Conservation (phyloP, 139 green algal species). For the Pleodorina starrii region DNA sequence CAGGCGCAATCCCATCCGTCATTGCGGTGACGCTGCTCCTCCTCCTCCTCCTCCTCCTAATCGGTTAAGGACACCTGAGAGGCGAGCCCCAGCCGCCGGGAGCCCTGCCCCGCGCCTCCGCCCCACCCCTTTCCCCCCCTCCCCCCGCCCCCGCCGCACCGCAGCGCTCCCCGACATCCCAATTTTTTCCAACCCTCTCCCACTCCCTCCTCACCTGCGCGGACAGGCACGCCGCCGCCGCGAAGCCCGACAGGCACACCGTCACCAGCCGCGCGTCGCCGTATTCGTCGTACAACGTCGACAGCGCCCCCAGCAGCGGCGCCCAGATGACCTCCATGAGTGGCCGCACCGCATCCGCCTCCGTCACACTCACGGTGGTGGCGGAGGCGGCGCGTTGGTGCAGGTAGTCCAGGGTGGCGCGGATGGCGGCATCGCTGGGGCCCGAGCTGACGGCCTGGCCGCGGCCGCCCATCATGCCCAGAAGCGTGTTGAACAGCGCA, state of each 20-base stretch:
- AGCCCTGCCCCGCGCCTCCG: too few species aligned
- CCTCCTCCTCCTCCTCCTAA: too few species aligned
- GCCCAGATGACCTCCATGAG: slow-evolving; percentile 96
- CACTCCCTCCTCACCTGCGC: slow-evolving; percentile 1
- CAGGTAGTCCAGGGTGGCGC: slow-evolving; percentile 67
- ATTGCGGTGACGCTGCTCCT: too few species aligned
- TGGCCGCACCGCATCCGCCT: slow-evolving; percentile 78
- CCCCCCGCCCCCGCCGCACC: too few species aligned
- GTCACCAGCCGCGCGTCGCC: slow-evolving; percentile 66
- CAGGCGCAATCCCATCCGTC: too few species aligned
- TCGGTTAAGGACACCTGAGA: too few species aligned
- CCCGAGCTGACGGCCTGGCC: slow-evolving; percentile 52
- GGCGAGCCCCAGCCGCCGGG: too few species aligned
- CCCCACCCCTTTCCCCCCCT: too few species aligned
- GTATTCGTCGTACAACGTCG: slow-evolving; percentile 88
- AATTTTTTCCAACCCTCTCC: too few species aligned
- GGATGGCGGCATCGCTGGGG: slow-evolving; percentile 65
- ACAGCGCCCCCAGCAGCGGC: slow-evolving; percentile 93
- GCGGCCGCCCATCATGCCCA: slow-evolving; percentile 65
- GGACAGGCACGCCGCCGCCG: slow-evolving; percentile 59
- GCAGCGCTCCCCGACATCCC: too few species aligned
- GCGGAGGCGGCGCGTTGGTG: slow-evolving; percentile 84
- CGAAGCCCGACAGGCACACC: slow-evolving; percentile 84
- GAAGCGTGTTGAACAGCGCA: slow-evolving; percentile 62
- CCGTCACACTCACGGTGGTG: slow-evolving; percentile 84